A percentile compares a stretch with the other conserved stretches of the same genome.
These are phyloP conservation scores for Paraleonurus japonicus DNA, from an alignment of 257 asterid genomes.

Conservation along the genomic window DNA sequence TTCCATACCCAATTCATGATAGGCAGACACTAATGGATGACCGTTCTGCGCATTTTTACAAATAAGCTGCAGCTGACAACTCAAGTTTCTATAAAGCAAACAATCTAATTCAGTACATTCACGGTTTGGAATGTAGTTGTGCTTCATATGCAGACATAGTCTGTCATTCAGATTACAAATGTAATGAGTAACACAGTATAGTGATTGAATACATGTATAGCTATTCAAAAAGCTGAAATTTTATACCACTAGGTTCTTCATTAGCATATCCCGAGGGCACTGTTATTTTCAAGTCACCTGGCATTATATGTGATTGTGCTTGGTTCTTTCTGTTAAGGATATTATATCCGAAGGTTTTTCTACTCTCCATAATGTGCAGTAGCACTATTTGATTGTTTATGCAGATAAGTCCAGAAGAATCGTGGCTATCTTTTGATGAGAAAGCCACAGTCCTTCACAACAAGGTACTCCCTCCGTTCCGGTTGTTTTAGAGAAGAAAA, in stretches of 20 bases:
- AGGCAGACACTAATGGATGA: background rate
- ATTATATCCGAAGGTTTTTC: background rate
- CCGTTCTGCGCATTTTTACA: background rate
- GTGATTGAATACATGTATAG: background rate
- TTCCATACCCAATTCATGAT: background rate
- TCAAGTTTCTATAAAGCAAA: background rate
- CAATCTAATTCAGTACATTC: background rate
- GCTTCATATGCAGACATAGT: background rate
- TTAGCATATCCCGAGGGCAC: background rate
- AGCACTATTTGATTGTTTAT: conserved; percentile 2
- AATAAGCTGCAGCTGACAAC: background rate
- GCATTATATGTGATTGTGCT: background rate
- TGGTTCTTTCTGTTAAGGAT: background rate
- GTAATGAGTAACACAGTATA: background rate
- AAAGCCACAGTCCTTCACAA: conserved; percentile 79
- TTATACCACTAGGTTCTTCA: background rate
- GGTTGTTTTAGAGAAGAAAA: too few relatives aligned
- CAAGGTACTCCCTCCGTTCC: conserved; percentile 46
- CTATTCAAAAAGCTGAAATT: background rate
- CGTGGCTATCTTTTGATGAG: conserved; percentile 76
- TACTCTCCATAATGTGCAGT: background rate
- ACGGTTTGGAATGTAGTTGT: background rate
- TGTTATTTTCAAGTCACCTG: background rate
- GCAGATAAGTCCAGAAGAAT: conserved; percentile 83
- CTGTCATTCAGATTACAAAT: background rate